A percentile compares a stretch with the other conserved stretches of the same genome.
These are phyloP conservation scores for Boletus mariae DNA, from an alignment of 1,284 basidiomycete species.

Conservation along the genomic window DNA sequence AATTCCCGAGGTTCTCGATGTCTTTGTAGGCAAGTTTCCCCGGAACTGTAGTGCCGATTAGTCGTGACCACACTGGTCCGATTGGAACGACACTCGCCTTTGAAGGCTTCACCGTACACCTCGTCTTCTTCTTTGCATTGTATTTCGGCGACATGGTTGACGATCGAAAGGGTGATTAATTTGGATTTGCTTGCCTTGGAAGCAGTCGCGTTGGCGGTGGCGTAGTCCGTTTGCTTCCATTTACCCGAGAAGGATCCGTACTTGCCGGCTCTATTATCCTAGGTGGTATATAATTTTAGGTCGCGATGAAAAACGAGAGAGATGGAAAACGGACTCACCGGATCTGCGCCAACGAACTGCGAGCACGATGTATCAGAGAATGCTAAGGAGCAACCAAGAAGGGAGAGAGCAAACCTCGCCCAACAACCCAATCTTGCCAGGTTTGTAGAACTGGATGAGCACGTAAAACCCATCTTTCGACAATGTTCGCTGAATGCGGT, in stretches of 20 bases:
- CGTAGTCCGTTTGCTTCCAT: too few relatives aligned
- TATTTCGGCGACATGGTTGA: too few relatives aligned
- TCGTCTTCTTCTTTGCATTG: too few relatives aligned
- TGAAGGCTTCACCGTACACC: too few relatives aligned
- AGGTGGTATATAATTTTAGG: not conserved
- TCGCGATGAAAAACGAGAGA: not conserved
- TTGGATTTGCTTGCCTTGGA: too few relatives aligned
- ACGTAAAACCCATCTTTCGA: too few relatives aligned
- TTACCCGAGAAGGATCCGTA: too few relatives aligned
- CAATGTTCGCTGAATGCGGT: too few relatives aligned
- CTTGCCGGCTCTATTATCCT: not conserved
- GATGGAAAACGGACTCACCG: not conserved
- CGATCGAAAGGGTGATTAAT: too few relatives aligned
- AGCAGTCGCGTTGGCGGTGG: too few relatives aligned
- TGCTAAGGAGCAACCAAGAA: not conserved
- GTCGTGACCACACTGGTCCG: too few relatives aligned
- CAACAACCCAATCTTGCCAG: not conserved
- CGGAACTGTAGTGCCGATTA: not conserved
- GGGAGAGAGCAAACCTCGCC: not conserved
- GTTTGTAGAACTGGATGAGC: not conserved
- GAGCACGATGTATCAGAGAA: not conserved
- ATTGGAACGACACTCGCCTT: too few relatives aligned
- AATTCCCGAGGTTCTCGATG: not conserved
- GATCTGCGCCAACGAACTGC: not conserved
- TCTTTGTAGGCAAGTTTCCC: not conserved